phyloP scores from a whole-genome alignment of 2,329 filamentous ascomycete species.

The Teratosphaeria destructans region DNA sequence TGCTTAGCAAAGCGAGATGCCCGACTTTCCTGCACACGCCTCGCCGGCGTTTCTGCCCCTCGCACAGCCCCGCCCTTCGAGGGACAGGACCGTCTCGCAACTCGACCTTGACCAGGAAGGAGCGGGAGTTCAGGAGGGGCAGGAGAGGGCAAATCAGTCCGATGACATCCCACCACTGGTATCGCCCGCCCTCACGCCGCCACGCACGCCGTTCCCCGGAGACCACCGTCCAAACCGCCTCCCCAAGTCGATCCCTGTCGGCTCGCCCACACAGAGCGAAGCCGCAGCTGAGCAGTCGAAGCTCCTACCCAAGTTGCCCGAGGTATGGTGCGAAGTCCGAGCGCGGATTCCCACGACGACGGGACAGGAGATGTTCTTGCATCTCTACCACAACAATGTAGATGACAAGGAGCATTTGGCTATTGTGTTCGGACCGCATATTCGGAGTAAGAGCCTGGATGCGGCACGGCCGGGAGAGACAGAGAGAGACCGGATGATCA shows the following conservation, averaged over 20 bases:
- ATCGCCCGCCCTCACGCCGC: slow-evolving; percentile 36
- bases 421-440: slow-evolving; percentile 86
- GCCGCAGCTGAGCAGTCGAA: slow-evolving; percentile 48
- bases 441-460: slow-evolving; percentile 63
- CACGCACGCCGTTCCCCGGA: slow-evolving; percentile 13
- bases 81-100: slow-evolving; percentile 25
- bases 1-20: slow-evolving; percentile 29
- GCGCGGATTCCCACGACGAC: slow-evolving; percentile 87
- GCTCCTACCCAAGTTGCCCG: slow-evolving; percentile 63
- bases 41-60: slow-evolving; percentile 33
- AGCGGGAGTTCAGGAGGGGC: not conserved
- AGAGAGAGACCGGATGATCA: slow-evolving; percentile 82
- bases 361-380: slow-evolving; percentile 92
- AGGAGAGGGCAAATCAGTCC: slow-evolving; percentile 5
- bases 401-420: slow-evolving; percentile 95
- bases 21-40: slow-evolving; percentile 44
- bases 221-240: slow-evolving; percentile 25
- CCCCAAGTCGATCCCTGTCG: slow-evolving; percentile 35
- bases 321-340: slow-evolving; percentile 87
- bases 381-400: slow-evolving; percentile 84
- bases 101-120: slow-evolving; percentile 25
- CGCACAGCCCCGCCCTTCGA: slow-evolving; percentile 41
- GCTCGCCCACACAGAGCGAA: slow-evolving; percentile 18
- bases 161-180: slow-evolving; percentile 33
- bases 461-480: slow-evolving; percentile 65